A percentile compares a stretch with the other conserved stretches of the same genome.
phyloP scores from a whole-genome alignment of 192 early-diverging fungal species.

The Backusella circina region DNA sequence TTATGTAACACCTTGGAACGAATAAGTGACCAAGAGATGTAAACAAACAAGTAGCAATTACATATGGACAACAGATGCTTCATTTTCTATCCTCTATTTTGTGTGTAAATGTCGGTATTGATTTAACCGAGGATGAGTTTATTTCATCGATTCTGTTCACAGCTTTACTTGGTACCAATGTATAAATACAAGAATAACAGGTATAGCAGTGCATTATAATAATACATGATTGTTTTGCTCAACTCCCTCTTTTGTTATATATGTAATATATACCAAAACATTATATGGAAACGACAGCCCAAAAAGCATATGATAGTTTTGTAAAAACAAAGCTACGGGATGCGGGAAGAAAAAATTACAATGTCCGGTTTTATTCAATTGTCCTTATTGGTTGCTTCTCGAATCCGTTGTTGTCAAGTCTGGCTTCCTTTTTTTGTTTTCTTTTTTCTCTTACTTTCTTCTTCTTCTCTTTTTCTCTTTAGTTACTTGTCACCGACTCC shows the following conservation, averaged over 20 bases:
- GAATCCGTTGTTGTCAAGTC: not conserved
- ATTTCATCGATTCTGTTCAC: not conserved
- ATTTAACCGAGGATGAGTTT: not conserved
- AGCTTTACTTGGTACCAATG: not conserved
- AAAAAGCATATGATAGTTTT: not conserved
- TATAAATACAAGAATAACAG: too few species aligned
- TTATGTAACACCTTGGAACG: not conserved
- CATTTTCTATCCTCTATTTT: not conserved
- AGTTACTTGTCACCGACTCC: not conserved
- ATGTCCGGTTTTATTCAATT: not conserved
- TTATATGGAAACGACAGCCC: not conserved
- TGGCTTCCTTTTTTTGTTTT: not conserved
- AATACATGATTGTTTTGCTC: not conserved
- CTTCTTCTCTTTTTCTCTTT: not conserved
- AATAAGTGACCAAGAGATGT: not conserved
- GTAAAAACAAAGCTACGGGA: not conserved
- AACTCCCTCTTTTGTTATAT: not conserved
- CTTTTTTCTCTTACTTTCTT: not conserved
- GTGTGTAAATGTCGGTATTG: not conserved
- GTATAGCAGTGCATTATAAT: not conserved
- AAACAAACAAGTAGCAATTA: not conserved
- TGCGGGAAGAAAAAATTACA: not conserved
- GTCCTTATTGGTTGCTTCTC: not conserved
- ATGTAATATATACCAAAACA: not conserved
- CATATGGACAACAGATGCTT: not conserved